These are phyloP conservation scores for Retiboletus flavoniger DNA, from an alignment of 1,284 basidiomycete genomes.

Conservation along the genomic window DNA sequence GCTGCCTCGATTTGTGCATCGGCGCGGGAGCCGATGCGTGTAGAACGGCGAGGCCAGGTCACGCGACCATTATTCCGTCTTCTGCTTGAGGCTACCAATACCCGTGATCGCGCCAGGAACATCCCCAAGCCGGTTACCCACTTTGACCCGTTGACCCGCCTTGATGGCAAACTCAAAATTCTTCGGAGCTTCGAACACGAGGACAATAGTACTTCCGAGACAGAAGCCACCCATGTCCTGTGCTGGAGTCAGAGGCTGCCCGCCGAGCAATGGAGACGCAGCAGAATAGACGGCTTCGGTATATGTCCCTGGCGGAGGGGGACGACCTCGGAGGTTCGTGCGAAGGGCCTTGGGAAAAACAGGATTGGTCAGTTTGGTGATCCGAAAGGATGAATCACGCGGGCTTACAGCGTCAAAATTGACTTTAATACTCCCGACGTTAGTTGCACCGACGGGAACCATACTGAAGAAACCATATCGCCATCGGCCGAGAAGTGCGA, in stretches of 20 bases:
- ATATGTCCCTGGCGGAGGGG: slow-evolving; percentile 85
- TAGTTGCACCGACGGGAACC: slow-evolving; percentile 97
- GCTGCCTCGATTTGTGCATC: background rate
- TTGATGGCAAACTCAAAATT: slow-evolving; percentile 81
- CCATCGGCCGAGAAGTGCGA: slow-evolving; percentile 96
- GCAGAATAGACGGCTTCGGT: slow-evolving; percentile 87
- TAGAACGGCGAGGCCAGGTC: no score
- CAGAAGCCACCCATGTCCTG: slow-evolving; percentile 99
- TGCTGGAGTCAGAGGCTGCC: slow-evolving; percentile 84
- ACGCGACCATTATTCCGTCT: slow-evolving; percentile 17
- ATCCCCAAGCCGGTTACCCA: slow-evolving; percentile 78
- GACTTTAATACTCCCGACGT: slow-evolving; percentile 95
- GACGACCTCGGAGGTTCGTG: slow-evolving; percentile 76
- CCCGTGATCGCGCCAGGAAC: slow-evolving; percentile 29
- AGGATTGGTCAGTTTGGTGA: slow-evolving; percentile 6
- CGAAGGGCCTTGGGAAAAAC: slow-evolving; percentile 78
- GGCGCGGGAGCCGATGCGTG: no score
- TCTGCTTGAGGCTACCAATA: slow-evolving; percentile 25
- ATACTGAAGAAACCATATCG: slow-evolving; percentile 95
- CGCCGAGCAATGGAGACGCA: slow-evolving; percentile 79
- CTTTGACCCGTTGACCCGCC: slow-evolving; percentile 83
- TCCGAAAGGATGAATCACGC: background rate
- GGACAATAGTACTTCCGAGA: slow-evolving; percentile 92
- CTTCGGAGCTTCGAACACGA: slow-evolving; percentile 94
- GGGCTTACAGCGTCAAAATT: slow-evolving; percentile 85